Conservation (phyloP, 2,329 filamentous ascomycete species). For the Huntiella moniliformis region DNA sequence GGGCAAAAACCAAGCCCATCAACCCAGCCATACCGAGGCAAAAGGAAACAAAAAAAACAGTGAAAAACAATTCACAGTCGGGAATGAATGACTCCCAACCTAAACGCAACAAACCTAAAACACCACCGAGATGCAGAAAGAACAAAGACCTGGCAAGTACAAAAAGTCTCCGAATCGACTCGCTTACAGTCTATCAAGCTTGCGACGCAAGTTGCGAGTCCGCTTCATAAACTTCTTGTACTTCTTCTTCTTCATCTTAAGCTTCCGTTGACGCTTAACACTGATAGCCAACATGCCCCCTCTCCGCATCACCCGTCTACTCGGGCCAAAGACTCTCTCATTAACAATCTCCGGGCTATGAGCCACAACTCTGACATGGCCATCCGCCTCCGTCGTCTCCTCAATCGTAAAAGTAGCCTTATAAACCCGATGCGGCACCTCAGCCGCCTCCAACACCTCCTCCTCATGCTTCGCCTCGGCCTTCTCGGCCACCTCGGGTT, state of each 20-base stretch:
- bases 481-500: conserved; percentile 19
- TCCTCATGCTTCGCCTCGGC: conserved; percentile 17
- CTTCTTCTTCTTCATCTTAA: conserved; percentile 99
- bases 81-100: too few species aligned
- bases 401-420: conserved; percentile 49
- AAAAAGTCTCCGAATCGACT: neutral
- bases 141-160: too few species aligned
- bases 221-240: conserved; percentile 97
- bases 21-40: too few species aligned
- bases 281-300: conserved; percentile 62
- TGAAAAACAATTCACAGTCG: too few species aligned
- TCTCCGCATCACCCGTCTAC: conserved; percentile 23
- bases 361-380: conserved; percentile 40
- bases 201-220: conserved; percentile 74
- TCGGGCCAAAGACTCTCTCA: conserved; percentile 16
- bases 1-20: neutral
- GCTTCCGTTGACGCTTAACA: conserved; percentile 75
- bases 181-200: conserved; percentile 48
- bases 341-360: conserved; percentile 40
- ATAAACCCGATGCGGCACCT: conserved; percentile 34
- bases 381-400: conserved; percentile 40
- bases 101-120: too few species aligned
- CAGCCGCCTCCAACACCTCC: conserved; percentile 19
- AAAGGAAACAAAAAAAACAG: too few species aligned
- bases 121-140: too few species aligned